A percentile compares a stretch with the other conserved stretches of the same genome.
Conservation (phyloP, 352 stramenopile species). For the Phytophthora megakarya region DNA sequence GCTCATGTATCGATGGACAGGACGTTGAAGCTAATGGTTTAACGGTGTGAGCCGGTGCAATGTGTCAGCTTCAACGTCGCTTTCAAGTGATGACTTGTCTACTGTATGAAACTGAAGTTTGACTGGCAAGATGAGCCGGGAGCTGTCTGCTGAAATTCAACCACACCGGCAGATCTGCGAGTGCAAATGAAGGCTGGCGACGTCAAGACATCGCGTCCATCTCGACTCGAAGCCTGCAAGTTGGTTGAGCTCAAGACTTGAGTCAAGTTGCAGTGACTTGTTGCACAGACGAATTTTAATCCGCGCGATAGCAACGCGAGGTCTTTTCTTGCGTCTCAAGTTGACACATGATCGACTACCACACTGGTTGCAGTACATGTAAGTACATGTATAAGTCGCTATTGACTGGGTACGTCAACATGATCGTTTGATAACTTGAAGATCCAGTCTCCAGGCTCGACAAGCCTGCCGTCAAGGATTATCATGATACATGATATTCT, state of each 20-base stretch:
- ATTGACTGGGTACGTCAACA: background rate
- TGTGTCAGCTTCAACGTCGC: background rate
- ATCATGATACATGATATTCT: background rate
- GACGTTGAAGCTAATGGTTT: conserved; percentile 6
- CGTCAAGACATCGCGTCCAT: conserved; percentile 18
- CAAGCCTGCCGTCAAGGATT: conserved; percentile 3
- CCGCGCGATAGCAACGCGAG: background rate
- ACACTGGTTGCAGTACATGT: too few relatives aligned
- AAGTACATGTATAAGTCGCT: background rate
- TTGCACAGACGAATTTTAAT: background rate
- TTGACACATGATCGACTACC: background rate
- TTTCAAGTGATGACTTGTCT: conserved; percentile 1
- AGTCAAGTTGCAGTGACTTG: too few relatives aligned
- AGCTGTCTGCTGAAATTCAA: conserved; percentile 12
- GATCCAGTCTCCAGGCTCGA: background rate
- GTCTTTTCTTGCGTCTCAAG: background rate
- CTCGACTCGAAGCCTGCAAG: background rate
- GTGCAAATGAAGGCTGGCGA: conserved; percentile 2
- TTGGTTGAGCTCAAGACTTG: background rate
- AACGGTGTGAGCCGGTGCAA: conserved; percentile 5
- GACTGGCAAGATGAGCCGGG: conserved; percentile 20
- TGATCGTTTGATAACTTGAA: conserved; percentile 5
- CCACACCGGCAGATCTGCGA: background rate
- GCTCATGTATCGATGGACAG: conserved; percentile 18
- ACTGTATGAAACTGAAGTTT: conserved; percentile 14